These are phyloP conservation scores for Termitomyces bulborhizus DNA, from an alignment of 768 basidiomycete species.

Conservation along the genomic window DNA sequence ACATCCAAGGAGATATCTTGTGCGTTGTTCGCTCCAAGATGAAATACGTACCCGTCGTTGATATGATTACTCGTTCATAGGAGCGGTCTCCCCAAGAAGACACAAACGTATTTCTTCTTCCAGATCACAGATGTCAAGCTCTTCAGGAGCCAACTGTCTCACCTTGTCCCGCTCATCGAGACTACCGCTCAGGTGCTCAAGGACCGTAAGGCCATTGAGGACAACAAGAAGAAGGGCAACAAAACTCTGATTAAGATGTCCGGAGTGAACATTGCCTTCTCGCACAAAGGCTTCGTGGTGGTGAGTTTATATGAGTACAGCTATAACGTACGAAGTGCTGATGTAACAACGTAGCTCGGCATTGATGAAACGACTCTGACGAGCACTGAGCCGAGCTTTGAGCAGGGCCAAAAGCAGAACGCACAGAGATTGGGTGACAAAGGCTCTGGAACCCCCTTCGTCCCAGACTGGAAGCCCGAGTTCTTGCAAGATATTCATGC, in stretches of 20 bases:
- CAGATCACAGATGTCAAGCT: constrained; percentile 33
- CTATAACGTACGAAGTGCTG: not conserved
- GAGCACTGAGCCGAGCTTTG: constrained; percentile 25
- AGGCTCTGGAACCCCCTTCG: constrained; percentile 17
- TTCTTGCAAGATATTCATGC: constrained; percentile 45
- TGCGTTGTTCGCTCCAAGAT: constrained; percentile 15
- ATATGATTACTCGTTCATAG: constrained; percentile 20
- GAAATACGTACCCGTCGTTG: not conserved
- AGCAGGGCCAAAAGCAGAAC: constrained; percentile 33
- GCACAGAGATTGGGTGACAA: constrained; percentile 34
- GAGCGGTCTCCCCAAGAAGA: constrained; percentile 50
- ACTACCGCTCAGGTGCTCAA: constrained; percentile 35
- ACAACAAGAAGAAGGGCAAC: constrained; percentile 31
- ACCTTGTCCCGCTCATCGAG: constrained; percentile 39
- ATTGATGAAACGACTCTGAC: constrained; percentile 33
- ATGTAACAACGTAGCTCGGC: constrained; percentile 24
- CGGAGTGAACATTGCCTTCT: constrained; percentile 50
- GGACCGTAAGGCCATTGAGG: constrained; percentile 32
- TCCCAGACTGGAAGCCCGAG: constrained; percentile 41
- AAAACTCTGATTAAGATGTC: constrained; percentile 29
- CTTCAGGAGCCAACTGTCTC: constrained; percentile 37
- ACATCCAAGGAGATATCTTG: constrained; percentile 46
- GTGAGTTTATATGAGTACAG: constrained; percentile 16
- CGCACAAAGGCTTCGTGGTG: constrained; percentile 37
- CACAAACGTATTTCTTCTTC: constrained; percentile 47